A percentile compares a stretch with the other conserved stretches of the same genome.
Conservation (phyloP, 2,329 filamentous ascomycete species). For the Diaporthe caulivora region DNA sequence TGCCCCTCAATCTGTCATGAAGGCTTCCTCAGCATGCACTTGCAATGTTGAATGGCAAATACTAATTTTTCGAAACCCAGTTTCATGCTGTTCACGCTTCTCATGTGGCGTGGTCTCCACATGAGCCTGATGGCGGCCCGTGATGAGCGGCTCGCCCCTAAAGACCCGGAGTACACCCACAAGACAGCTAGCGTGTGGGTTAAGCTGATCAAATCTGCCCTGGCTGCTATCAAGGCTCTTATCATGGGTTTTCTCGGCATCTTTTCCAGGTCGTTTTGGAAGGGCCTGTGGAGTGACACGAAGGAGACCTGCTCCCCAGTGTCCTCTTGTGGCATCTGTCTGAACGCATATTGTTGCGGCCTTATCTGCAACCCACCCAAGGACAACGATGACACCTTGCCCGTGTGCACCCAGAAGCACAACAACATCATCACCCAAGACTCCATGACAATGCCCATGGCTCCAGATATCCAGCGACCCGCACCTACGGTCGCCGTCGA, state of each 20-base stretch:
- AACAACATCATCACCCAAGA: neutral
- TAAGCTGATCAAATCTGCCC: neutral
- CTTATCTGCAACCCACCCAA: neutral
- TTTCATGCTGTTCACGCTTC: neutral
- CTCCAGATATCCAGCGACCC: neutral
- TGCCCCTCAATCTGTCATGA: neutral
- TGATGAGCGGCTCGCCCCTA: neutral
- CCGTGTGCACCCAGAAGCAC: neutral
- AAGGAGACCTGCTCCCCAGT: neutral
- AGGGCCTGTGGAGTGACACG: neutral
- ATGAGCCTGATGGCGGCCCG: neutral
- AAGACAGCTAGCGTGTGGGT: neutral
- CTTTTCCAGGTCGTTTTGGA: neutral
- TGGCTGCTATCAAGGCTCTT: neutral
- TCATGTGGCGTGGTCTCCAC: neutral
- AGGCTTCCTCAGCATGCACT: no score
- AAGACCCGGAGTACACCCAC: neutral
- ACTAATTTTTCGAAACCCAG: neutral
- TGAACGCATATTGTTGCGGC: constrained; percentile 11
- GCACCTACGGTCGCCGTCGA: neutral
- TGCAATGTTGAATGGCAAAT: neutral
- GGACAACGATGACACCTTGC: constrained; percentile 35
- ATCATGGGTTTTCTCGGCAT: neutral
- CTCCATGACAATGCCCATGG: neutral
- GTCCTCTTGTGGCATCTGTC: neutral